Evolutionary conservation across 2,329 filamentous ascomycete species (phyloP).

Genomic region (Ceratocystis harringtonii): DNA sequence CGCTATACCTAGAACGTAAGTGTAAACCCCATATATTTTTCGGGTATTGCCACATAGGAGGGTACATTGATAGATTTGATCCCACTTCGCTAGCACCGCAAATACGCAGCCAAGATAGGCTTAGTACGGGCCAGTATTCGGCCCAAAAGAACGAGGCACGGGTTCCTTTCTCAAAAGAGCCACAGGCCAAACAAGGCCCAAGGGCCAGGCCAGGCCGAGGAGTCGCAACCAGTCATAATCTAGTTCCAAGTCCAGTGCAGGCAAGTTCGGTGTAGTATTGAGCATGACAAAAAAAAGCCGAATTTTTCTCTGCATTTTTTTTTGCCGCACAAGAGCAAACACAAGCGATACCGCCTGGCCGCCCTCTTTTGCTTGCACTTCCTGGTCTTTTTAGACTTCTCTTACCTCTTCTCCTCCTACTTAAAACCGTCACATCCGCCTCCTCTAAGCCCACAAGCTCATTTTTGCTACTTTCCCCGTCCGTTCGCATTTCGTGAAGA

Average conservation of each 20-base stretch:
- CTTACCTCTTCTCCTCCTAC: not conserved
- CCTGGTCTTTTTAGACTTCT: not conserved
- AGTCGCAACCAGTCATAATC: not conserved
- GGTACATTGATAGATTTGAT: not conserved
- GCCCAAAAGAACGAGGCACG: slow-evolving; percentile 1
- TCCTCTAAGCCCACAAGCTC: not conserved
- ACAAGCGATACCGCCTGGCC: not conserved
- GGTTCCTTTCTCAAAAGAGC: not conserved
- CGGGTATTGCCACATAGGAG: not conserved
- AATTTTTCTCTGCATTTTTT: not conserved
- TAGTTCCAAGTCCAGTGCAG: not conserved
- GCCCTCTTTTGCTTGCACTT: not conserved
- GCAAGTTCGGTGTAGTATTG: not conserved
- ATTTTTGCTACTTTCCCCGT: not conserved
- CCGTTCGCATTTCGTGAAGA: not conserved
- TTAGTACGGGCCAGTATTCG: slow-evolving; percentile 6
- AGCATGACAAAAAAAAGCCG: not conserved
- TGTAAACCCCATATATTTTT: not conserved
- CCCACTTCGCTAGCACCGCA: not conserved
- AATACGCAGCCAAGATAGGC: not conserved
- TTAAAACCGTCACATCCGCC: not conserved
- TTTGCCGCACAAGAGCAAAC: not conserved
- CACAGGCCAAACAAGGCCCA: not conserved
- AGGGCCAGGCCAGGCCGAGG: not conserved
- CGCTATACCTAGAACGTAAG: not conserved